Evolutionary conservation across 1,284 basidiomycete genomes (phyloP).

Genomic region (Heterobasidion occidentale): DNA sequence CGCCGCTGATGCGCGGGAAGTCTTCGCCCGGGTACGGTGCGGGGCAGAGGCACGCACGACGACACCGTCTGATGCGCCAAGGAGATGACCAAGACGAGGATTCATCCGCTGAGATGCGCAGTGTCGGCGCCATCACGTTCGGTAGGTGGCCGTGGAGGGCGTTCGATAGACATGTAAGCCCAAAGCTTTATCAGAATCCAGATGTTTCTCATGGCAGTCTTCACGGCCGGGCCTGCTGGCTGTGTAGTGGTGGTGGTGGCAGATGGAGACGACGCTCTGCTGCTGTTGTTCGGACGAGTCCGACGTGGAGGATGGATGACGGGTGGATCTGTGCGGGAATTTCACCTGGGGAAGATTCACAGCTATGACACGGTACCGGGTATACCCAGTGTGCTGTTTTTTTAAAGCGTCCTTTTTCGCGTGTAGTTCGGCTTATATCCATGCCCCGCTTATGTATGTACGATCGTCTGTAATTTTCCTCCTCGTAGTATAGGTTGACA

Average conservation of each 20-base stretch:
- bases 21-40: neutral
- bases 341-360: too few relatives aligned
- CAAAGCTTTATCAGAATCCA: neutral
- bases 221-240: slow-evolving; percentile 1
- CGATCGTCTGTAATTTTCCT: too few relatives aligned
- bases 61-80: neutral
- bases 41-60: neutral
- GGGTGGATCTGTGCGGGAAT: neutral
- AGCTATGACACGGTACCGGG: neutral
- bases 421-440: neutral
- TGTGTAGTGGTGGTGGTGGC: slow-evolving; percentile 74
- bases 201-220: neutral
- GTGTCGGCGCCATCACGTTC: slow-evolving; percentile 35
- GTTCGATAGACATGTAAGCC: slow-evolving; percentile 58
- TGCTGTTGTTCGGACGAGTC: slow-evolving; percentile 37
- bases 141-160: slow-evolving; percentile 62
- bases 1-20: slow-evolving; percentile 4
- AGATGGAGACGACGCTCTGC: slow-evolving; percentile 51
- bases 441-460: neutral
- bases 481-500: too few relatives aligned
- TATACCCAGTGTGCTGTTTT: neutral
- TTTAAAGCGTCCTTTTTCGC: neutral
- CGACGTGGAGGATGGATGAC: slow-evolving; percentile 23
- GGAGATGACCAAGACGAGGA: slow-evolving; percentile 7
- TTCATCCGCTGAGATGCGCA: slow-evolving; percentile 20